Percentiles rank a stretch among this genome's conserved stretches.
These are phyloP conservation scores for Termitomyces sp. DNA, from an alignment of 768 basidiomycete genomes.

Conservation along the genomic window DNA sequence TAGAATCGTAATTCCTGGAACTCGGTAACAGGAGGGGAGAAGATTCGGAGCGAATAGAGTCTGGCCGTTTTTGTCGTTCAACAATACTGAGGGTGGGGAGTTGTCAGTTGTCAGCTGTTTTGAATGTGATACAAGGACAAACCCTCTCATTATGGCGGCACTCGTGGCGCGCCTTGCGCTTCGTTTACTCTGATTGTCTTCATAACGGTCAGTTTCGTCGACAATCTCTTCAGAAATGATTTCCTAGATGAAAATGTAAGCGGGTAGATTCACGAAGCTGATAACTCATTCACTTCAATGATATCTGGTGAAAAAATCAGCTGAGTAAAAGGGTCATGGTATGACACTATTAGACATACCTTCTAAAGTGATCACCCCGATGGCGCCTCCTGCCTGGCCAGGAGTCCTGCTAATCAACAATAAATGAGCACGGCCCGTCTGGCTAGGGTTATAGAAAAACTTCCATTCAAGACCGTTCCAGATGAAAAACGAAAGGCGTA, in stretches of 20 bases:
- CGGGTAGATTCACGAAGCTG: background rate
- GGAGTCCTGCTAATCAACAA: slow-evolving; percentile 83
- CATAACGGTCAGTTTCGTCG: slow-evolving; percentile 90
- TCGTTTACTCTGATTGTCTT: slow-evolving; percentile 81
- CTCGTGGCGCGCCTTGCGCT: slow-evolving; percentile 70
- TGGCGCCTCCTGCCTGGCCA: slow-evolving; percentile 76
- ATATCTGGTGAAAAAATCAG: slow-evolving; percentile 47
- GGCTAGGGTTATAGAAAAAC: slow-evolving; percentile 40
- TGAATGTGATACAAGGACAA: slow-evolving; percentile 17
- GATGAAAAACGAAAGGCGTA: background rate
- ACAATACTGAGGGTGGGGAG: slow-evolving; percentile 40
- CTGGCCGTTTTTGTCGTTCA: slow-evolving; percentile 42
- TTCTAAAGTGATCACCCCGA: slow-evolving; percentile 91
- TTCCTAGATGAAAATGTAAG: slow-evolving; percentile 47
- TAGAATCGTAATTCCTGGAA: background rate
- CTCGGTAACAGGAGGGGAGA: slow-evolving; percentile 29
- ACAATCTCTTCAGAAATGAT: slow-evolving; percentile 96
- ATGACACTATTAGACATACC: slow-evolving; percentile 35
- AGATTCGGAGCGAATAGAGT: slow-evolving; percentile 28
- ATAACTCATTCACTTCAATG: slow-evolving; percentile 50
- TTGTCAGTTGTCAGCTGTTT: background rate
- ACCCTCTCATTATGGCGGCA: slow-evolving; percentile 80
- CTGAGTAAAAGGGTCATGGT: no score
- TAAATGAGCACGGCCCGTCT: slow-evolving; percentile 93
- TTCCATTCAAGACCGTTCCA: slow-evolving; percentile 2